Conservation (phyloP, 352 stramenopile species). For the Globisporangium radiosum region DNA sequence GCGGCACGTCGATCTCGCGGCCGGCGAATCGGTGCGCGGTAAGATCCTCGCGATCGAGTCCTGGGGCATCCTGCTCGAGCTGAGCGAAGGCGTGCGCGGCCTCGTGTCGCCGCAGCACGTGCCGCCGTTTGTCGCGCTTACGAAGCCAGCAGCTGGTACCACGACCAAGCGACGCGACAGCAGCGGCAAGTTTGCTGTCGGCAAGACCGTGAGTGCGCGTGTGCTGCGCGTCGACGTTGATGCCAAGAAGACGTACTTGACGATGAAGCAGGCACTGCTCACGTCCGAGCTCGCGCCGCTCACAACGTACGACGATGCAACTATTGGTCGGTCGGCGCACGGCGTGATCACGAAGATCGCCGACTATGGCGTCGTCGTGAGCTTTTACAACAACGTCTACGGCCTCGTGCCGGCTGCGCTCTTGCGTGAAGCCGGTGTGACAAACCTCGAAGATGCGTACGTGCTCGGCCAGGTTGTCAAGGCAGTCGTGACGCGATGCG, state of each 20-base stretch:
- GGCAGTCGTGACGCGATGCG: slow-evolving; percentile 65
- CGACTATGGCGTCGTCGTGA: slow-evolving; percentile 90
- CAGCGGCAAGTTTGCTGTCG: slow-evolving; percentile 72
- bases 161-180: slow-evolving; percentile 47
- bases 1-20: slow-evolving; percentile 69
- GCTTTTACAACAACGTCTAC: slow-evolving; percentile 95
- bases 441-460: slow-evolving; percentile 82
- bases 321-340: slow-evolving; percentile 62
- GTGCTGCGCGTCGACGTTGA: slow-evolving; percentile 83
- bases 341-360: slow-evolving; percentile 94
- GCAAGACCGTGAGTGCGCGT: slow-evolving; percentile 68
- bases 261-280: slow-evolving; percentile 84
- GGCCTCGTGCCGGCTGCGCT: slow-evolving; percentile 86
- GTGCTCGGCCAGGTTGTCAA: slow-evolving; percentile 84
- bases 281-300: slow-evolving; percentile 73
- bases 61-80: slow-evolving; percentile 81
- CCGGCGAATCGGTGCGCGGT: slow-evolving; percentile 65
- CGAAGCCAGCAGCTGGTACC: slow-evolving; percentile 18
- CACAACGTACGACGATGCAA: slow-evolving; percentile 66
- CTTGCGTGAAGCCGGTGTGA: slow-evolving; percentile 78
- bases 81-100: slow-evolving; percentile 80
- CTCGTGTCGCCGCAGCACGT: slow-evolving; percentile 74
- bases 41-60: slow-evolving; percentile 79
- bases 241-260: slow-evolving; percentile 90
- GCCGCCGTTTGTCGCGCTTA: slow-evolving; percentile 61